Evolutionary conservation across 2,329 filamentous ascomycete genomes (phyloP).

Genomic region (Nemania abortiva): DNA sequence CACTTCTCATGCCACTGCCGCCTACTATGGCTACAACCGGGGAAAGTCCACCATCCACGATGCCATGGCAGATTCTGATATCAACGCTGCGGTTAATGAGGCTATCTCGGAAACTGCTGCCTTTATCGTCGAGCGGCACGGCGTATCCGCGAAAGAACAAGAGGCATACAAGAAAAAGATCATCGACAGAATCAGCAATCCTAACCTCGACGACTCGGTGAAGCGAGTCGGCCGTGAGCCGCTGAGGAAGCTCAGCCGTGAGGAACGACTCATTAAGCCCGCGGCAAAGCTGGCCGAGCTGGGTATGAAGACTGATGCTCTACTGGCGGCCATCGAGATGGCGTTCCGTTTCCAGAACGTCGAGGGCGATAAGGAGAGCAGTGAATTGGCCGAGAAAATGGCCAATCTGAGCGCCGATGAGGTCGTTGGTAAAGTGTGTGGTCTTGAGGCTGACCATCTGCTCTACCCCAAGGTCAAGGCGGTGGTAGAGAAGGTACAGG

Average conservation of each 20-base stretch:
- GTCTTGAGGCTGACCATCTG: constrained; percentile 80
- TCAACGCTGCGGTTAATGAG: constrained; percentile 81
- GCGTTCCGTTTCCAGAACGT: constrained; percentile 96
- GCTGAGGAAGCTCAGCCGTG: constrained; percentile 90
- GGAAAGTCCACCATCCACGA: constrained; percentile 92
- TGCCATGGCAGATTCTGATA: constrained; percentile 82
- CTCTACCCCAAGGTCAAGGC: constrained; percentile 81
- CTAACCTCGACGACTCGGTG: constrained; percentile 89
- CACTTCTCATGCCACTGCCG: constrained; percentile 94
- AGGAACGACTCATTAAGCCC: constrained; percentile 95
- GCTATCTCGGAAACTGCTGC: constrained; percentile 87
- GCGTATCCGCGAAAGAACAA: constrained; percentile 80
- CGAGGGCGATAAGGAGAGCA: constrained; percentile 89
- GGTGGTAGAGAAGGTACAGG: constrained; percentile 86
- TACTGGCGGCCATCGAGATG: constrained; percentile 89
- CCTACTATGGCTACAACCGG: constrained; percentile 92
- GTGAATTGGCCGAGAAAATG: constrained; percentile 87
- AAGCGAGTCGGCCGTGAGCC: constrained; percentile 96
- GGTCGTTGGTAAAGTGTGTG: constrained; percentile 84
- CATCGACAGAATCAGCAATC: constrained; percentile 92
- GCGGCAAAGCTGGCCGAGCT: constrained; percentile 89
- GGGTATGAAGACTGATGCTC: constrained; percentile 76
- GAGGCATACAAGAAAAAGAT: constrained; percentile 91
- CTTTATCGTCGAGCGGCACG: constrained; percentile 89
- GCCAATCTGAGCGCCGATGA: constrained; percentile 77